Evolutionary conservation across 1,284 basidiomycete genomes (phyloP).

Genomic region (Moesziomyces globuligerus): DNA sequence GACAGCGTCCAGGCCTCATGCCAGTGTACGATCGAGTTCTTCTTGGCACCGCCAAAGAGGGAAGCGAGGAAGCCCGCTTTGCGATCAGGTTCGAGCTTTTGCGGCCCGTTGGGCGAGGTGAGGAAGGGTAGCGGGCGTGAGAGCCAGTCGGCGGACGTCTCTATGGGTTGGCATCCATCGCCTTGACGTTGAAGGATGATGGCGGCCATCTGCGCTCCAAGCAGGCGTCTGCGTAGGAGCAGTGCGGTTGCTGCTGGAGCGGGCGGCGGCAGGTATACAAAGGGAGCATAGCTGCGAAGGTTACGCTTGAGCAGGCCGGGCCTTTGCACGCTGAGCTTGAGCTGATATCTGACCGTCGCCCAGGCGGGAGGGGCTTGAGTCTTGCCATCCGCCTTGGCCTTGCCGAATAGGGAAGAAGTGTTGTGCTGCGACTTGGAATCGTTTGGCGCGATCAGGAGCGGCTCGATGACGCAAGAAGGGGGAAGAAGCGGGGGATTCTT

Average conservation of each 20-base stretch:
- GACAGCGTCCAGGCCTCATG: conserved; percentile 46
- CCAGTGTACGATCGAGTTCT: conserved; percentile 14
- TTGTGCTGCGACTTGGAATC: conserved; percentile 14
- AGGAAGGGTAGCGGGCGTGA: conserved; percentile 18
- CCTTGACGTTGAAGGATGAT: conserved; percentile 25
- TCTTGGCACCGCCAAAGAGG: conserved; percentile 20
- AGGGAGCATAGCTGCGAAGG: conserved; percentile 57
- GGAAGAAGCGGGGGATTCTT: conserved; percentile 24
- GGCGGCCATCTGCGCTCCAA: conserved; percentile 37
- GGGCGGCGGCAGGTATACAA: conserved; percentile 61
- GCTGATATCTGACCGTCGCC: conserved; percentile 61
- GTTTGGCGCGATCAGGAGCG: conserved; percentile 23
- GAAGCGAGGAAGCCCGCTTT: conserved; percentile 21
- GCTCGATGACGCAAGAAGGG: conserved; percentile 40
- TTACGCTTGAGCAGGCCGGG: conserved; percentile 56
- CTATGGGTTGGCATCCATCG: conserved; percentile 23
- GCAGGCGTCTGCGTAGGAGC: conserved; percentile 32
- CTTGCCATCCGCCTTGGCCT: conserved; percentile 12
- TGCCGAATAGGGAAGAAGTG: conserved; percentile 30
- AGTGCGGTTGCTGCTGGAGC: conserved; percentile 17
- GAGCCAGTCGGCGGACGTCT: conserved; percentile 24
- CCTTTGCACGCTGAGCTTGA: conserved; percentile 59
- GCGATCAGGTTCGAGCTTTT: conserved; percentile 19
- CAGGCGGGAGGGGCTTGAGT: conserved; percentile 29
- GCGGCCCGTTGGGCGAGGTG: conserved; percentile 18